These are phyloP conservation scores for Colletotrichum sublineola DNA, from an alignment of 2,329 filamentous ascomycete genomes.

Conservation along the genomic window DNA sequence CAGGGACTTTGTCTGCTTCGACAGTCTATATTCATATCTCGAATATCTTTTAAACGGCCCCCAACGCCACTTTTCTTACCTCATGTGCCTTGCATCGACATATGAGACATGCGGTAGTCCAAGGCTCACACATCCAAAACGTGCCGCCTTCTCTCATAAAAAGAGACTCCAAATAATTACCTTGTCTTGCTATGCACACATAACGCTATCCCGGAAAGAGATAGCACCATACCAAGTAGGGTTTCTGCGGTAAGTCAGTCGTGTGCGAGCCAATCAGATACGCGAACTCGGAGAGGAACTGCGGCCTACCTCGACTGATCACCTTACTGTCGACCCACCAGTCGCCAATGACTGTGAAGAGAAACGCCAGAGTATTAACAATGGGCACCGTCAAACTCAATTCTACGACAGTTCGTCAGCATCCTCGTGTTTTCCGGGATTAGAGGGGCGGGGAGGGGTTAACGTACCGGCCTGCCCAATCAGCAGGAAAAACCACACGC, in stretches of 20 bases:
- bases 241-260: conserved; percentile 70
- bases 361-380: conserved; percentile 91
- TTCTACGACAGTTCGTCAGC: conserved; percentile 65
- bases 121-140: not conserved
- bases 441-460: not conserved
- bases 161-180: conserved; percentile 1
- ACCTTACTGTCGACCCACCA: conserved; percentile 96
- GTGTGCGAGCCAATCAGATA: conserved; percentile 6
- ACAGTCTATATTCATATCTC: conserved; percentile 4
- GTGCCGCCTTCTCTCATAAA: not conserved
- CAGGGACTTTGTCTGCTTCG: conserved; percentile 20
- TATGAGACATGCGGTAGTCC: conserved; percentile 15
- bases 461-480: conserved; percentile 89
- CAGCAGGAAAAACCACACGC: conserved; percentile 95
- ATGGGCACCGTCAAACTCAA: conserved; percentile 94
- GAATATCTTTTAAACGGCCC: conserved; percentile 5
- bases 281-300: not conserved
- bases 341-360: conserved; percentile 96
- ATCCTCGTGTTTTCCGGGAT: not conserved
- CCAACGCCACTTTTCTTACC: conserved; percentile 8
- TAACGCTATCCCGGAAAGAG: conserved; percentile 83
- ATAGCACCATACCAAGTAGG: conserved; percentile 84
- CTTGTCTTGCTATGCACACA: conserved; percentile 78
- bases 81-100: conserved; percentile 15
- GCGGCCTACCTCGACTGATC: conserved; percentile 78